phyloP scores from a whole-genome alignment of 306 rosid species.

The Vigna hirtella region DNA sequence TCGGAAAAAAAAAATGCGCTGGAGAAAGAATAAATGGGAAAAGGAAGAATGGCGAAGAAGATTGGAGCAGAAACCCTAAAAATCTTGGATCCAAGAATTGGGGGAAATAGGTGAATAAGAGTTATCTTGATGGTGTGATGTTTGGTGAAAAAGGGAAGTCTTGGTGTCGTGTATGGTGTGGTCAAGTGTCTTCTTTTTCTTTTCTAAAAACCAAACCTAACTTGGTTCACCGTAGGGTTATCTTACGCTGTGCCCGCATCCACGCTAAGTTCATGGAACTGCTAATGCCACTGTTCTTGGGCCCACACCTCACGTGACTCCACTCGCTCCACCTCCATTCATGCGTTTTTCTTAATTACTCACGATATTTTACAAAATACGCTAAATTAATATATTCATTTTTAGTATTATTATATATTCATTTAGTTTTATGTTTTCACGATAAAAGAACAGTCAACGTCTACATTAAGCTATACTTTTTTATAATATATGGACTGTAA shows the following conservation, averaged over 20 bases:
- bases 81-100: conserved; percentile 50
- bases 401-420: too few relatives aligned
- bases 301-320: too few relatives aligned
- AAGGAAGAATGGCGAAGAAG: conserved; percentile 18
- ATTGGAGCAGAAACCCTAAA: conserved; percentile 67
- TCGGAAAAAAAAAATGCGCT: not conserved
- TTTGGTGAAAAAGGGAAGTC: conserved; percentile 29
- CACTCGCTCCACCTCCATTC: too few relatives aligned
- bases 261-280: not conserved
- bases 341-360: too few relatives aligned
- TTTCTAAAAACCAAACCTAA: not conserved
- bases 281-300: too few relatives aligned
- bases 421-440: too few relatives aligned
- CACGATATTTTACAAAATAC: too few relatives aligned
- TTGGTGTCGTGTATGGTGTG: not conserved
- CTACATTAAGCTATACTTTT: too few relatives aligned
- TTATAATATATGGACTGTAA: too few relatives aligned
- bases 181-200: too few relatives aligned
- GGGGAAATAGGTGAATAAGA: conserved; percentile 46
- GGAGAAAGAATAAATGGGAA: not conserved
- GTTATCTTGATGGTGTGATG: conserved; percentile 6
- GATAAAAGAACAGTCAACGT: too few relatives aligned
- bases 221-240: not conserved
- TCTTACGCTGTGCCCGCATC: conserved; percentile 17
- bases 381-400: too few relatives aligned